Evolutionary conservation across 1,284 basidiomycete genomes (phyloP), one percentile per base, ranked within the genome.

Genomic region (Malassezia obtusa): DNA sequence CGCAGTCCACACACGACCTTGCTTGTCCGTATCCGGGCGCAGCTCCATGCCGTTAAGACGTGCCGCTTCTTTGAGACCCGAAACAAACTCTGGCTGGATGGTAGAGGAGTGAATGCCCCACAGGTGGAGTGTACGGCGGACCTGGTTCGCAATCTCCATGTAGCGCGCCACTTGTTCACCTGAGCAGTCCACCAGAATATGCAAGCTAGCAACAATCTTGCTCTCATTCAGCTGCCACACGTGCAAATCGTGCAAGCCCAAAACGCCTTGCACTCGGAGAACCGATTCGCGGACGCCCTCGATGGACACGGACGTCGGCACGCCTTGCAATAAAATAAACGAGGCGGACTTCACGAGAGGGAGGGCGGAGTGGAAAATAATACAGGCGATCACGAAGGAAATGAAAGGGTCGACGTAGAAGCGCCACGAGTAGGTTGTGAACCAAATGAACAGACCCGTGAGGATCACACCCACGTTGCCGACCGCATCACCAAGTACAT

Each of bases 391-490:
- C 50, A 96, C 79, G 68, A 99, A 80, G 71, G 87, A 90, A 76
- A 99, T 90, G 35, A 85, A 75, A 0, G 94, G 94, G 76, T 99
- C 94, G 62, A 84, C 89, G 78, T 92, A 96, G 73, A 84, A 89
- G 25, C 71, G 57, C 71, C 71, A 73, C 41, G 51, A 62, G n/a
- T 63, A 65, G 11, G 48, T 36, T 6, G 68, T 68, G 50, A 56
- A 57, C 51, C 63, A 52, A 59, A 73, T 73, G 59, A 73, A 69
- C 10, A 96, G 80, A 60, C 94, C 94, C 4, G 91, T 87, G 25
- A 84, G 82, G 59, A 99, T 96, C 60, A 99, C 94, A 58, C 94
- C 94, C 59, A 96, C 86, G 75, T 99, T 98, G 53, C 94, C 92
- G 37, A 73, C 62, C 60, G 94, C 94, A 77, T 99, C 94, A 31